Base-by-base conservation (phyloP, 1,284 basidiomycete species). In the Tilletia indica region DNA sequence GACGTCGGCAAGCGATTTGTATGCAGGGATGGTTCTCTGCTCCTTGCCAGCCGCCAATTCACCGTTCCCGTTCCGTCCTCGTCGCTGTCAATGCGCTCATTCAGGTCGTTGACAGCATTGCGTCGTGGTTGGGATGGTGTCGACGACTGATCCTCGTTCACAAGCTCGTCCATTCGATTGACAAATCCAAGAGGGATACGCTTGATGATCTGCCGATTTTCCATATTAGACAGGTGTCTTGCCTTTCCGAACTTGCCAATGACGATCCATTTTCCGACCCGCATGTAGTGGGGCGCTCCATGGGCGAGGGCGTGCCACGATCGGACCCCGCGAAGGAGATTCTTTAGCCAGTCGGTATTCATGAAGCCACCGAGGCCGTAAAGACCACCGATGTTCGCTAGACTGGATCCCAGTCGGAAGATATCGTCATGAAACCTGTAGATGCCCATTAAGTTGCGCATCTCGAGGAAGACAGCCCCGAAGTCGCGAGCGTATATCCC, bases 351-450 rank as follows among this genome's bases (percentile, higher is more conserved):
- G 14, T 73, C 76, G 34, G 74, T 75, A 19, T 67, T 69, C 11
- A 79, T 74, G 73, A 78, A 76, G 14, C 74, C 70, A 2, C 74
- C 74, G 49, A 79, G 64, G 31, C 77, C 77, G 56, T 82, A 78
- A 49, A 81, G 76, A 1, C 80, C 81, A 0, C 72, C 64, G 16
- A 69, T 75, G 56, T 82, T 82, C 2, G 77, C 75, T 2, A 83
- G 19, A 3, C 76, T 76, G 4, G 74, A 71, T 11, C 74, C 73
- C 4, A 83, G 68, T 56, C 78, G 77, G 49, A 79, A 71, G 21
- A 79, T 77, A 36, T 79, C 72, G 54, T 81, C 77, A 71, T 83
- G 76, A 64, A 83, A 83, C 58, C 82, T 80, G 61, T 74, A 76
- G 38, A 73, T 73, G n/a, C 73, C 73, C 21, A 77, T 72, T 56